These are phyloP conservation scores for Hypoxylon lienhwacheense DNA, from an alignment of 495 filamentous ascomycete genomes.

Conservation along the genomic window DNA sequence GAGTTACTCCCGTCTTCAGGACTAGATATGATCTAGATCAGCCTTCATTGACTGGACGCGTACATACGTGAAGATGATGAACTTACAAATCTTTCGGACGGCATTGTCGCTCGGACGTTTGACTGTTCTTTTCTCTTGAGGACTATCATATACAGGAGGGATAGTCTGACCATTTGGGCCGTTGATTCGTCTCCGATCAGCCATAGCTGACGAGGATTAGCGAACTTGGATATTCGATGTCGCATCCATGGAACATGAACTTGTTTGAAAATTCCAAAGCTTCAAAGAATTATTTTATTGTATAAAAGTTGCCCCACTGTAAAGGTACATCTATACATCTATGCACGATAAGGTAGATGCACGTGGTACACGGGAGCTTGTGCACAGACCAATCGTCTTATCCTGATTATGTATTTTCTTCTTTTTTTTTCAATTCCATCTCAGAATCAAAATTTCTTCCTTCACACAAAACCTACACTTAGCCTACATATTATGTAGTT, in stretches of 20 bases:
- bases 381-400: neutral
- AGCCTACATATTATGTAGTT: too few relatives aligned
- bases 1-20: constrained; percentile 87
- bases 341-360: neutral
- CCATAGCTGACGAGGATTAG: constrained; percentile 54
- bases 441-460: constrained; percentile 25
- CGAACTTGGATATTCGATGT: constrained; percentile 6
- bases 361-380: neutral
- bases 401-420: constrained; percentile 3
- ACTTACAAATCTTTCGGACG: constrained; percentile 82
- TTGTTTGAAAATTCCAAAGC: constrained; percentile 28
- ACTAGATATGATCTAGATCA: constrained; percentile 52
- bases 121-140: constrained; percentile 39
- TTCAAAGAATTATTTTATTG: constrained; percentile 21
- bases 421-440: constrained; percentile 12
- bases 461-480: neutral
- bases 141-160: constrained; percentile 66
- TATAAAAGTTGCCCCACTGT: too few relatives aligned
- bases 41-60: neutral
- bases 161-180: constrained; percentile 76
- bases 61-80: neutral
- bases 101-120: constrained; percentile 59
- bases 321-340: too few relatives aligned
- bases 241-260: constrained; percentile 3
- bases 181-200: constrained; percentile 89